Evolutionary conservation across 1,284 basidiomycete species (phyloP), one percentile per base, ranked within the genome.

Genomic region (Heterobasidion parviporum): DNA sequence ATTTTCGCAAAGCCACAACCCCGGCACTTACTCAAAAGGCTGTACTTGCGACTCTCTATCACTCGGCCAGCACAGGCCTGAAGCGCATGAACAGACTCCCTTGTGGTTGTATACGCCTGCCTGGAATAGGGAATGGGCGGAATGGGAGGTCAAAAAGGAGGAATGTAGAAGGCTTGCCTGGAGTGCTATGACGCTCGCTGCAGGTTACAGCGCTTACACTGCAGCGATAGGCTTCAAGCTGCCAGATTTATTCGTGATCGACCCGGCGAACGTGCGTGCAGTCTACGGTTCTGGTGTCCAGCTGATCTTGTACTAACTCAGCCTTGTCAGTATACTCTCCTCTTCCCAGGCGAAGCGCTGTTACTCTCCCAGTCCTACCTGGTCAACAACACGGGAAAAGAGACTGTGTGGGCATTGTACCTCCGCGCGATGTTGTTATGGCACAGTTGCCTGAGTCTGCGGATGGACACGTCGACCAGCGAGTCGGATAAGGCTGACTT

Each of bases 111-210:
- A 74, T 49, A 82, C 84, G 3, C 80, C 85, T 0, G 81, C 79
- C 32, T 90, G 86, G 85, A 73, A 78, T 55, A 64, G 70, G 15
- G 68, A 72, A 16, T 83, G 79, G 77, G 71, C 75, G n/a, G 80
- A 82, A 50, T 75, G 70, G 1, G 86, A 89, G 59, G 77, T 87
- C 57, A 71, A 75, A 54, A 85, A 80, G 66, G 88, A 90, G 64
- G 82, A 83, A 56, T 83, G 80, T 61, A 78, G 88, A n/a, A 72
- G 87, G 45, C 66, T 89, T 32, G 85, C 82, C 55, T 90, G 88
- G 88, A 84, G 82, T 64, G 70, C 81, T 1, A 73, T 87, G 65
- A 74, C 75, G 56, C 72, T 88, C 12, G 73, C 79, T 9, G 83
- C 85, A 8, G 83, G 81, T 3, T 79, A 86, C 65, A 80, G 77